Evolutionary conservation across 805 yeast genomes (phyloP).

Genomic region (Yarrowia keelungensis): DNA sequence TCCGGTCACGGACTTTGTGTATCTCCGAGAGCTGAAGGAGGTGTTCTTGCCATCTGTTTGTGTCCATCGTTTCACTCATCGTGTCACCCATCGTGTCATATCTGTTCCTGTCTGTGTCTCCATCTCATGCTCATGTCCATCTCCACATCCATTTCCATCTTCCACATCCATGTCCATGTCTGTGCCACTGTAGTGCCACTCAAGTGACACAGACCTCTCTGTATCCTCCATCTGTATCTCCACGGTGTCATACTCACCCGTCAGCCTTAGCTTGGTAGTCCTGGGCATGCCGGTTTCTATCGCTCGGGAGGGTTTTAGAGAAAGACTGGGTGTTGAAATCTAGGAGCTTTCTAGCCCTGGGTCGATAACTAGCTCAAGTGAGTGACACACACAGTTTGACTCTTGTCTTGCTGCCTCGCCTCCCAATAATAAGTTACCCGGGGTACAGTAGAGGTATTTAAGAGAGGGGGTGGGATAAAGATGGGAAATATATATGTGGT

Average conservation of each 20-base stretch:
- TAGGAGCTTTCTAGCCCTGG: constrained; percentile 32
- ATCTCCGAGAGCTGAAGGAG: too few species aligned
- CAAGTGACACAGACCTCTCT: too few species aligned
- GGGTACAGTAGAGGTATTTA: constrained; percentile 37
- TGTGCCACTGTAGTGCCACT: neutral
- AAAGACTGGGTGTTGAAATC: constrained; percentile 5
- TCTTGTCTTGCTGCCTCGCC: constrained; percentile 33
- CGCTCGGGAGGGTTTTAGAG: constrained; percentile 16
- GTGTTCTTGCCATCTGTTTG: neutral
- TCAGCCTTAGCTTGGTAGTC: constrained; percentile 42
- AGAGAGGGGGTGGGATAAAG: neutral
- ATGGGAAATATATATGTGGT: too few species aligned
- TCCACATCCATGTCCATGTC: neutral
- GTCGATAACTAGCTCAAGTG: constrained; percentile 38
- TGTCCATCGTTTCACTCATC: neutral
- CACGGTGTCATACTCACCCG: constrained; percentile 41
- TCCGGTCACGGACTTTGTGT: neutral
- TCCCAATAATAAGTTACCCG: constrained; percentile 37
- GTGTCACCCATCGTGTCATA: neutral
- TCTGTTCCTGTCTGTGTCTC: neutral
- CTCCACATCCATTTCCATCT: too few species aligned
- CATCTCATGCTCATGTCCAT: too few species aligned
- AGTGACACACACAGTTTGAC: constrained; percentile 22
- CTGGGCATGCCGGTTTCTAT: constrained; percentile 37
- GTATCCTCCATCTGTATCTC: neutral